Evolutionary conservation across 345 rosid genomes (phyloP).

Genomic region (Pistacia integerrima): DNA sequence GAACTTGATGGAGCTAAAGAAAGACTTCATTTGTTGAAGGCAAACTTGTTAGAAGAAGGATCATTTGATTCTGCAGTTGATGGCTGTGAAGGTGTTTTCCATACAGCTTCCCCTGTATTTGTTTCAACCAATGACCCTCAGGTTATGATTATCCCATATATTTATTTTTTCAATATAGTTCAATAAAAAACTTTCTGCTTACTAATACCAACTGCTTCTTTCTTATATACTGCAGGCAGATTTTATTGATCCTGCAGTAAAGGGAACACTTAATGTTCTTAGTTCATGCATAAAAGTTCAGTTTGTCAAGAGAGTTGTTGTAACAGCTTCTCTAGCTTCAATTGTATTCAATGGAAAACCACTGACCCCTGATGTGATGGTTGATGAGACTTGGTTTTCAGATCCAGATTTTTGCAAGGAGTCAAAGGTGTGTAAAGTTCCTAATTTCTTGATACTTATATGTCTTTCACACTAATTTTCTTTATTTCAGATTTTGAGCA

Average conservation of each 20-base stretch:
- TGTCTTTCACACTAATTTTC: not conserved
- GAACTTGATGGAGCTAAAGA: slow-evolving; percentile 46
- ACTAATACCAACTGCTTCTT: not conserved
- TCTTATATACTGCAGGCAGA: slow-evolving; percentile 15
- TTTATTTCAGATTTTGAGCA: too few species aligned
- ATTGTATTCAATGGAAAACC: slow-evolving; percentile 12
- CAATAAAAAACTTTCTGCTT: too few species aligned
- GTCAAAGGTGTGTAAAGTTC: slow-evolving; percentile 7
- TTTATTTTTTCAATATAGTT: not conserved
- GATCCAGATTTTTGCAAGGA: slow-evolving; percentile 18
- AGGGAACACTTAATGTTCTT: slow-evolving; percentile 22
- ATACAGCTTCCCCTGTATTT: slow-evolving; percentile 34
- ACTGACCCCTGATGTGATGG: slow-evolving; percentile 13
- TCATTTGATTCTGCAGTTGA: slow-evolving; percentile 35
- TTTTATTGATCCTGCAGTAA: slow-evolving; percentile 1
- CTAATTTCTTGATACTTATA: not conserved
- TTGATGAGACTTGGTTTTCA: slow-evolving; percentile 33
- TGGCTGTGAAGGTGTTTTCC: slow-evolving; percentile 40
- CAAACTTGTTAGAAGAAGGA: slow-evolving; percentile 36
- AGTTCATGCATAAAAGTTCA: slow-evolving; percentile 18
- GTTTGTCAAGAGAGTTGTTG: slow-evolving; percentile 17
- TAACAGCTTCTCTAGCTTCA: slow-evolving; percentile 14
- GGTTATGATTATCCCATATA: slow-evolving; percentile 2
- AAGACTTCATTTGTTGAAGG: slow-evolving; percentile 36
- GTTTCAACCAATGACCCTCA: slow-evolving; percentile 26